A percentile compares a stretch with the other conserved stretches of the same genome.
These are phyloP conservation scores for Botrytis cinerea DNA, from an alignment of 2,329 filamentous ascomycete species.

Conservation along the genomic window DNA sequence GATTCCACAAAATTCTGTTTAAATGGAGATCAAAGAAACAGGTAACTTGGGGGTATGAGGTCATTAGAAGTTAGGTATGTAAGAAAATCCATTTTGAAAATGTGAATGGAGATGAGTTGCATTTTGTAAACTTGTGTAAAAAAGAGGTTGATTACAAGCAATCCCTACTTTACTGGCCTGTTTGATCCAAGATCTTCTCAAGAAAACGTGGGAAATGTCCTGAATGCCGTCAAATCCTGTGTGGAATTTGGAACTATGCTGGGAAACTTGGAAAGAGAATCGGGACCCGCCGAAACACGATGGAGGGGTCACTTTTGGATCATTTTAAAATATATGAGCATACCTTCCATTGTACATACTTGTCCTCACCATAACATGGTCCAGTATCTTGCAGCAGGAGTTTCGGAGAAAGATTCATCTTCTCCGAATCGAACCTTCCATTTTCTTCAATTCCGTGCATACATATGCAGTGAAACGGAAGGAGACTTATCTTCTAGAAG, in stretches of 20 bases:
- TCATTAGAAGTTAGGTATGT: too few relatives aligned
- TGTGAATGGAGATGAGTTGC: neutral
- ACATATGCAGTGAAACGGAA: constrained; percentile 24
- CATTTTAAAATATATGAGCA: neutral
- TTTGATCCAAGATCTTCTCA: too few relatives aligned
- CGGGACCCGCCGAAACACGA: constrained; percentile 2
- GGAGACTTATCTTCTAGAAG: constrained; percentile 16
- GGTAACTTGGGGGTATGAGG: neutral
- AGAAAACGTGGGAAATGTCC: neutral
- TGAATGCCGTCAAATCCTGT: neutral
- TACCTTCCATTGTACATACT: neutral
- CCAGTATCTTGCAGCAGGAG: neutral
- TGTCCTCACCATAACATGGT: neutral
- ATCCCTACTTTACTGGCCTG: neutral
- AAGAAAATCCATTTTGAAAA: neutral
- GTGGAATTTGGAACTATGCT: neutral
- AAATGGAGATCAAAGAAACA: neutral
- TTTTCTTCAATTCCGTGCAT: neutral
- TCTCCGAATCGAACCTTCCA: neutral
- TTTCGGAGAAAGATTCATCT: neutral
- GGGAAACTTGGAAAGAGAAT: neutral
- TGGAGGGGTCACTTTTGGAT: neutral
- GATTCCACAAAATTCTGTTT: neutral
- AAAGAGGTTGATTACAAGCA: too few relatives aligned
- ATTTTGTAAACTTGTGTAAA: neutral